Evolutionary conservation across 192 early-diverging fungal species (phyloP).

Genomic region (Coemansia sp.): DNA sequence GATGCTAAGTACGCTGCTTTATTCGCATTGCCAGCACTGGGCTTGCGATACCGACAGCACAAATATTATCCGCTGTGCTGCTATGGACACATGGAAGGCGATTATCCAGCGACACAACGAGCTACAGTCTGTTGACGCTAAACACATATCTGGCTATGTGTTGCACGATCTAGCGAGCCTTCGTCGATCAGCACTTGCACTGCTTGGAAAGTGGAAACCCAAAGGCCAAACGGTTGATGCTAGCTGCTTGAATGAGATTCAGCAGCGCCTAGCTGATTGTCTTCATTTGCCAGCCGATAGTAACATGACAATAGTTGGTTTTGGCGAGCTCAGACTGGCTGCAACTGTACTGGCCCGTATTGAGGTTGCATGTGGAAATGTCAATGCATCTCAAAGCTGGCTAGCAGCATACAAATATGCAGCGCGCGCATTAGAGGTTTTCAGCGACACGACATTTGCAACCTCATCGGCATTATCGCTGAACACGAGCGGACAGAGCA

Average conservation of each 20-base stretch:
- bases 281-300: conserved; percentile 2
- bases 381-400: conserved; percentile 19
- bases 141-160: conserved; percentile 17
- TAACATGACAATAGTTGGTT: neutral
- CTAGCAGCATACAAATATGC: conserved; percentile 14
- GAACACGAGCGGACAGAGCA: neutral
- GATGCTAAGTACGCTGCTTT: conserved; percentile 44
- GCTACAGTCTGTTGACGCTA: conserved; percentile 33
- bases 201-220: conserved; percentile 37
- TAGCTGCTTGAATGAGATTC: neutral
- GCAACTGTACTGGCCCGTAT: conserved; percentile 27
- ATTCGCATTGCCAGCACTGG: conserved; percentile 37
- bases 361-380: conserved; percentile 7
- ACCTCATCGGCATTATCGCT: neutral
- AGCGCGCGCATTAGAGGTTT: neutral
- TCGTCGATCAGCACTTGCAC: conserved; percentile 19
- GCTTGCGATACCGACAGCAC: conserved; percentile 21
- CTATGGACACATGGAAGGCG: conserved; percentile 32
- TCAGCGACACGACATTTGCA: neutral
- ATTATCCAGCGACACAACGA: conserved; percentile 46
- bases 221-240: neutral
- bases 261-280: conserved; percentile 14
- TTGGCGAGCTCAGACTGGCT: conserved; percentile 13
- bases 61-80: conserved; percentile 19
- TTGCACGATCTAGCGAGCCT: conserved; percentile 16